Evolutionary conservation across 1,284 basidiomycete genomes (phyloP).

Genomic region (Tilletia indica): DNA sequence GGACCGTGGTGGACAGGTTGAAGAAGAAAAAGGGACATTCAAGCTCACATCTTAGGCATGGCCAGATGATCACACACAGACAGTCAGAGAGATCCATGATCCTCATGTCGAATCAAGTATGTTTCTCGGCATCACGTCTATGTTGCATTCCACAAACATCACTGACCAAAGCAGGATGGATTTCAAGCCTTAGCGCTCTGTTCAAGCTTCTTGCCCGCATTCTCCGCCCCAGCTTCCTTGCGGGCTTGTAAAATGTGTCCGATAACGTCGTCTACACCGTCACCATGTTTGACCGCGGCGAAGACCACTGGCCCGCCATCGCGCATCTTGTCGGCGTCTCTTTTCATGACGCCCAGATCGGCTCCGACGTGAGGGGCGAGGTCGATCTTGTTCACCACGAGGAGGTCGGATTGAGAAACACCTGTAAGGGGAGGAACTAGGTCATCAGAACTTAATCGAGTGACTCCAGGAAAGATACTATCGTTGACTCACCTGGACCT

Average conservation of each 20-base stretch:
- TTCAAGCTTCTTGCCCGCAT: conserved; percentile 29
- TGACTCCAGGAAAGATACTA: too few species aligned
- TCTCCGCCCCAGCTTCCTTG: conserved; percentile 63
- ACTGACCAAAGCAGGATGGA: too few species aligned
- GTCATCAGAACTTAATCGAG: not conserved
- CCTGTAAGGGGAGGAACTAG: conserved; percentile 1
- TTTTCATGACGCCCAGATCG: conserved; percentile 88
- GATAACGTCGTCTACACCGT: conserved; percentile 78
- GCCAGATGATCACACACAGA: too few species aligned
- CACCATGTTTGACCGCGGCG: conserved; percentile 75
- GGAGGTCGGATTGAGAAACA: conserved; percentile 75
- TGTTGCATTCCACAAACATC: too few species aligned
- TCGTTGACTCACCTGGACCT: conserved; percentile 68
- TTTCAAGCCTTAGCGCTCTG: too few species aligned
- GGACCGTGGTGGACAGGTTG: too few species aligned
- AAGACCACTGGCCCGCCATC: conserved; percentile 92
- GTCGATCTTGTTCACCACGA: conserved; percentile 74
- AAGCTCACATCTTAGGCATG: too few species aligned
- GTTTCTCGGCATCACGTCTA: too few species aligned
- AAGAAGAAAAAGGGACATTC: too few species aligned
- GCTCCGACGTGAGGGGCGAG: conserved; percentile 89
- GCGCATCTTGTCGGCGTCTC: conserved; percentile 88
- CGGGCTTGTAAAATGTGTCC: conserved; percentile 82
- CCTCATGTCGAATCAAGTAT: too few species aligned
- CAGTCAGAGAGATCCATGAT: too few species aligned